A percentile compares a stretch with the other conserved stretches of the same genome.
phyloP scores from a whole-genome alignment of 257 asterid species.

The Ballota nigra region DNA sequence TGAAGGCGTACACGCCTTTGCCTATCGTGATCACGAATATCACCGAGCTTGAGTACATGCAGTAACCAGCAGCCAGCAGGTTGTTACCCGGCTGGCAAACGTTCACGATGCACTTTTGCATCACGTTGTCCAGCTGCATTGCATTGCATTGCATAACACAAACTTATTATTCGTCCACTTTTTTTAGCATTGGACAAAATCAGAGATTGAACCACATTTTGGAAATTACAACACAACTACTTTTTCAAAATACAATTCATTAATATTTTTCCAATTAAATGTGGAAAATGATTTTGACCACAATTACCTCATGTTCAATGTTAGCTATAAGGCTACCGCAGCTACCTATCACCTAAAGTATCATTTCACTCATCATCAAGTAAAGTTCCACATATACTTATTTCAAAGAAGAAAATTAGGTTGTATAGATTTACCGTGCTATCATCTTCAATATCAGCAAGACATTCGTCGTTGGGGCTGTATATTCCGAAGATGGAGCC shows the following conservation, averaged over 20 bases:
- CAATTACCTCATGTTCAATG: neutral
- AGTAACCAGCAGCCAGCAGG: constrained; percentile 92
- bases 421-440: constrained; percentile 40
- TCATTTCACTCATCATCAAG: neutral
- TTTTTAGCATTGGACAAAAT: too few relatives aligned
- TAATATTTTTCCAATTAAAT: too few relatives aligned
- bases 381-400: neutral
- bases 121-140: constrained; percentile 60
- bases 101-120: constrained; percentile 66
- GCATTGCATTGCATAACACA: too few relatives aligned
- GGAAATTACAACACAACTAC: too few relatives aligned
- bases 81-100: constrained; percentile 92
- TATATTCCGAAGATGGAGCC: constrained; percentile 95
- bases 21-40: constrained; percentile 79
- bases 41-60: constrained; percentile 93
- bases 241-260: too few relatives aligned
- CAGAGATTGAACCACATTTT: too few relatives aligned
- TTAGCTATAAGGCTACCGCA: neutral
- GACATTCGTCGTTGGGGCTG: constrained; percentile 85
- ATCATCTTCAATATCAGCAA: constrained; percentile 63
- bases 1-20: constrained; percentile 74
- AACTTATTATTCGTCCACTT: neutral
- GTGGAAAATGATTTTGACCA: neutral
- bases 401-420: neutral
- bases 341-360: neutral